These are phyloP conservation scores for Chrysanthemum seticuspe DNA, from an alignment of 129 eudicot genomes.

Conservation along the genomic window DNA sequence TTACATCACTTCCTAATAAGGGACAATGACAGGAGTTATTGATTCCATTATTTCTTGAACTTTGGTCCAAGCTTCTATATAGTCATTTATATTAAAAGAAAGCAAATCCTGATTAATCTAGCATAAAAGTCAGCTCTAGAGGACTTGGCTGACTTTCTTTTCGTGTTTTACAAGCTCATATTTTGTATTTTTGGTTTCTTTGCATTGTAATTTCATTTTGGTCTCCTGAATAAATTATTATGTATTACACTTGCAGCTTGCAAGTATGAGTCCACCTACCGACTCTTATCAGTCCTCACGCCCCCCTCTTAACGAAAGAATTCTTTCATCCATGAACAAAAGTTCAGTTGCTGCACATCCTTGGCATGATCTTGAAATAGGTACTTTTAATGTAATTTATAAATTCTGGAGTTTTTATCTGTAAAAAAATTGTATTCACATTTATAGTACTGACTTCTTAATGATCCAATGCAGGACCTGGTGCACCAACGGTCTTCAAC, in stretches of 20 bases:
- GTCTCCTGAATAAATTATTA: constrained; percentile 12
- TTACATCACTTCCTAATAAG: constrained; percentile 5
- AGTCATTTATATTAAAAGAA: not conserved
- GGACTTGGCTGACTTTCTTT: not conserved
- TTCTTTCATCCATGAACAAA: constrained; percentile 79
- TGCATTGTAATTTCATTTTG: not conserved
- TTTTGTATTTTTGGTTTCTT: constrained; percentile 7
- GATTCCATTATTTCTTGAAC: not conserved
- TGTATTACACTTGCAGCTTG: constrained; percentile 16
- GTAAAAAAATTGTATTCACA: constrained; percentile 5
- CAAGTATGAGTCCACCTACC: constrained; percentile 23
- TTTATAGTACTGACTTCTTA: constrained; percentile 15
- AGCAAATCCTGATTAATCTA: constrained; percentile 10
- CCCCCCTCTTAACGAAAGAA: constrained; percentile 80
- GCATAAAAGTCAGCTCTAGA: constrained; percentile 1
- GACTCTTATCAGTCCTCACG: constrained; percentile 34
- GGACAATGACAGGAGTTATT: not conserved
- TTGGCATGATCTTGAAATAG: constrained; percentile 98
- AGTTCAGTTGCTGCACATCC: constrained; percentile 97
- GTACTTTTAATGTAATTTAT: constrained; percentile 28
- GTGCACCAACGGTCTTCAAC: constrained; percentile 73
- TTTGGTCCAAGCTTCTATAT: not conserved
- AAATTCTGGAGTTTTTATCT: not conserved
- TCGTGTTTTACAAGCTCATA: not conserved
- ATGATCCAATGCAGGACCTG: constrained; percentile 71